phyloP scores from a whole-genome alignment of 2,329 filamentous ascomycete genomes.

The Fusarium penzigii region DNA sequence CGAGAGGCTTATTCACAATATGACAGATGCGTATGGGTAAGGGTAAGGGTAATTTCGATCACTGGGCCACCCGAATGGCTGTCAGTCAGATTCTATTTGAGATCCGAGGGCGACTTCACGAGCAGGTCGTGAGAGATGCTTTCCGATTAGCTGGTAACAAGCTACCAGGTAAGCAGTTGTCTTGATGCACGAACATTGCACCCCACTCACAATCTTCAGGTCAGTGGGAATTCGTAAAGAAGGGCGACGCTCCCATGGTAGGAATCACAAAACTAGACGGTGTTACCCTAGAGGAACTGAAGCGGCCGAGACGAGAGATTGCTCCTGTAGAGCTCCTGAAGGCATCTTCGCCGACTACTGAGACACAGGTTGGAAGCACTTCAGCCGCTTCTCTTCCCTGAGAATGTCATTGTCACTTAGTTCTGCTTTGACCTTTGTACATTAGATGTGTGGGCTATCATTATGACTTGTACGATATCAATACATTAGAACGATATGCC shows the following conservation, averaged over 20 bases:
- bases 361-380: conserved; percentile 35
- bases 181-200: not conserved
- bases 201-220: conserved; percentile 47
- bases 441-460: conserved; percentile 25
- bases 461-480: conserved; percentile 30
- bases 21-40: conserved; percentile 91
- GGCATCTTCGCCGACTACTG: conserved; percentile 34
- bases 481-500: conserved; percentile 9
- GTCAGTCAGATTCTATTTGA: conserved; percentile 94
- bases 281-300: conserved; percentile 79
- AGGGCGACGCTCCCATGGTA: conserved; percentile 85
- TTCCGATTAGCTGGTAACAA: conserved; percentile 94
- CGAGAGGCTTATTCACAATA: conserved; percentile 20
- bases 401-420: conserved; percentile 3
- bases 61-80: conserved; percentile 88
- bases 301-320: conserved; percentile 72
- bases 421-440: conserved; percentile 22
- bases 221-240: conserved; percentile 91
- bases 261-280: conserved; percentile 90
- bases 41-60: conserved; percentile 95
- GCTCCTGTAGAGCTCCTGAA: conserved; percentile 45
- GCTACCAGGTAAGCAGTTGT: conserved; percentile 70
- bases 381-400: conserved; percentile 36
- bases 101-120: conserved; percentile 87
- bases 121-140: conserved; percentile 90